Conservation (phyloP, 2,329 filamentous ascomycete genomes). For the Aphanocladium album region DNA sequence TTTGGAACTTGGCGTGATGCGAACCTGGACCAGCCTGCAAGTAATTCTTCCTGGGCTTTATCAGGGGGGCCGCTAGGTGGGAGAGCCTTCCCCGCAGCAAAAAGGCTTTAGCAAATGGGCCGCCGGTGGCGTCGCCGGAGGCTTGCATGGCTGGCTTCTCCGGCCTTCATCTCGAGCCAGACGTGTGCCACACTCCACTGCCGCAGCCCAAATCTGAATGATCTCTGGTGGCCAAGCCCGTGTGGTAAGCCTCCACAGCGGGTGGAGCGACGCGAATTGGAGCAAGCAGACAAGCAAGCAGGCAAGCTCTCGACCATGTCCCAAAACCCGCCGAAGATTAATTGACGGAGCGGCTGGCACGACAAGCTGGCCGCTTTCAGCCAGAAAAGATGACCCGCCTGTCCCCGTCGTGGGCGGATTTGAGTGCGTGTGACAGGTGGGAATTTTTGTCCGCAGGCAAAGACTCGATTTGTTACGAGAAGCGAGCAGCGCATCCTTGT, state of each 20-base stretch:
- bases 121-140: neutral
- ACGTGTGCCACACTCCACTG: neutral
- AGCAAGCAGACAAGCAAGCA: neutral
- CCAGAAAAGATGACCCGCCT: neutral
- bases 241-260: neutral
- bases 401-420: neutral
- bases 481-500: neutral
- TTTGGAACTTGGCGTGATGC: neutral
- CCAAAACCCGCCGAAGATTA: neutral
- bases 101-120: neutral
- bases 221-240: neutral
- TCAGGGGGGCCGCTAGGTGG: neutral
- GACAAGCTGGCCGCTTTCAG: neutral
- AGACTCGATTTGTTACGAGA: neutral
- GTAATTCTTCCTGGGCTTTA: neutral
- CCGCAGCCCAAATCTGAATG: neutral
- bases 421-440: conserved; percentile 6
- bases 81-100: neutral
- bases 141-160: neutral
- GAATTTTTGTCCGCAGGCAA: neutral
- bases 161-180: neutral
- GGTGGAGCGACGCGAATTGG: neutral
- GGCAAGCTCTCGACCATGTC: neutral
- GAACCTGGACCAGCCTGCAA: neutral
- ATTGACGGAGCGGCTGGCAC: neutral